These are phyloP conservation scores for Dendrobium catenatum DNA, from an alignment of 106 monocot species.

Conservation along the genomic window DNA sequence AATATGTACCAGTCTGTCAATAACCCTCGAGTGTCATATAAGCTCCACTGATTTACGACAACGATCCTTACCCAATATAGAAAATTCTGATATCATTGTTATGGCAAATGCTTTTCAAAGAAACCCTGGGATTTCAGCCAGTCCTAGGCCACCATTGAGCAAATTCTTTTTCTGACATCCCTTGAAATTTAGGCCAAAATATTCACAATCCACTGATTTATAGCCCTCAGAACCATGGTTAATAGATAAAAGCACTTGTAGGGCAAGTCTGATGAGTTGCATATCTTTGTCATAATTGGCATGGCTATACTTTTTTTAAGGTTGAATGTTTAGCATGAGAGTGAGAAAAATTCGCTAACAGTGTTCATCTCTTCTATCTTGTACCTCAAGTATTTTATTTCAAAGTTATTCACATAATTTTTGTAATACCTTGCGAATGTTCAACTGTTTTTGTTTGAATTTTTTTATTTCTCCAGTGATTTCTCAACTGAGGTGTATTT, in stretches of 20 bases:
- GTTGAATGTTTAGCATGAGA: neutral
- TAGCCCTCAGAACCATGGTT: neutral
- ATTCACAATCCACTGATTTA: neutral
- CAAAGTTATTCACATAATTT: neutral
- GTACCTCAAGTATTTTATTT: neutral
- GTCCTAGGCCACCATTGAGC: too few species aligned
- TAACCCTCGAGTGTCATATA: too few species aligned
- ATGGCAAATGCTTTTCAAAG: neutral
- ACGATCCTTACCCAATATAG: too few species aligned
- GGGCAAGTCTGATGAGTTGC: neutral
- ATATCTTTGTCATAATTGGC: neutral
- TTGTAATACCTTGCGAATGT: neutral
- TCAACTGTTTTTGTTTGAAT: neutral
- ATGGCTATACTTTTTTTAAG: neutral
- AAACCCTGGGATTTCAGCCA: too few species aligned
- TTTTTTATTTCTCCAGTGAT: neutral
- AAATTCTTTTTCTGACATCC: too few species aligned
- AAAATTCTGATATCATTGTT: too few species aligned
- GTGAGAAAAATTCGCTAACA: neutral
- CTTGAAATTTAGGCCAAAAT: neutral
- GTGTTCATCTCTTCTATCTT: neutral
- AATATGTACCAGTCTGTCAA: too few species aligned
- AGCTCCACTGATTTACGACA: too few species aligned
- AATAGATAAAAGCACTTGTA: too few species aligned
- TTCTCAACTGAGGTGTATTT: slow-evolving; percentile 1